Evolutionary conservation across 768 basidiomycete genomes (phyloP).

Genomic region (Chiua virens): DNA sequence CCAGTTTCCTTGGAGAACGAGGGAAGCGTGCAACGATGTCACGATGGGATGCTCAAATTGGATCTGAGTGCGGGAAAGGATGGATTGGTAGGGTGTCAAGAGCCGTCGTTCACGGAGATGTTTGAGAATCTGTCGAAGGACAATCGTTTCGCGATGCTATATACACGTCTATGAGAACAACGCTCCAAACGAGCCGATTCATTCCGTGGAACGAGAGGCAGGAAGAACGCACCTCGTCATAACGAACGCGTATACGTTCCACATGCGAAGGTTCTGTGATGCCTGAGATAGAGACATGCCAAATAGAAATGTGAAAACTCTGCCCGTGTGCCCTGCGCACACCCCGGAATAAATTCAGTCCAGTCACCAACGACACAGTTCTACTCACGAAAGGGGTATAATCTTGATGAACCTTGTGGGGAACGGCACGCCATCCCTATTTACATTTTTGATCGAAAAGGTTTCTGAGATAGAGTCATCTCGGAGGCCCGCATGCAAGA

Average conservation of each 20-base stretch:
- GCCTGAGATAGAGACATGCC: slow-evolving; percentile 67
- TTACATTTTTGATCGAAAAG: slow-evolving; percentile 57
- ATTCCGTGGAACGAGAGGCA: background rate
- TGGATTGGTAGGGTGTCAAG: slow-evolving; percentile 52
- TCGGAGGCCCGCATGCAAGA: slow-evolving; percentile 60
- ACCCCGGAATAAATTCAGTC: background rate
- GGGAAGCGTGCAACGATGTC: slow-evolving; percentile 57
- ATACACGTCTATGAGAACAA: background rate
- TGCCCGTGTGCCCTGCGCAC: slow-evolving; percentile 60
- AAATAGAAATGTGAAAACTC: slow-evolving; percentile 78
- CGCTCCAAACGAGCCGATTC: background rate
- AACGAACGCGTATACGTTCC: slow-evolving; percentile 47
- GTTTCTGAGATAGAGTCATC: slow-evolving; percentile 67
- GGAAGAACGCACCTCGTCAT: slow-evolving; percentile 60
- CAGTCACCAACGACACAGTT: background rate
- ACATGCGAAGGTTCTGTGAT: slow-evolving; percentile 57
- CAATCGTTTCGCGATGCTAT: slow-evolving; percentile 65
- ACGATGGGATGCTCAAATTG: slow-evolving; percentile 67
- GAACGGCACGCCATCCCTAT: slow-evolving; percentile 54
- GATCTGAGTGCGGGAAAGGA: slow-evolving; percentile 20
- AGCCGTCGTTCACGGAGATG: slow-evolving; percentile 77
- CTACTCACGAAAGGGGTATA: slow-evolving; percentile 66
- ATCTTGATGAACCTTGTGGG: slow-evolving; percentile 74
- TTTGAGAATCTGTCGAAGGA: slow-evolving; percentile 51
- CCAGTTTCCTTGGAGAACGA: slow-evolving; percentile 72